phyloP scores from a whole-genome alignment of 2,329 filamentous ascomycete genomes.

The Leptographium flavum region DNA sequence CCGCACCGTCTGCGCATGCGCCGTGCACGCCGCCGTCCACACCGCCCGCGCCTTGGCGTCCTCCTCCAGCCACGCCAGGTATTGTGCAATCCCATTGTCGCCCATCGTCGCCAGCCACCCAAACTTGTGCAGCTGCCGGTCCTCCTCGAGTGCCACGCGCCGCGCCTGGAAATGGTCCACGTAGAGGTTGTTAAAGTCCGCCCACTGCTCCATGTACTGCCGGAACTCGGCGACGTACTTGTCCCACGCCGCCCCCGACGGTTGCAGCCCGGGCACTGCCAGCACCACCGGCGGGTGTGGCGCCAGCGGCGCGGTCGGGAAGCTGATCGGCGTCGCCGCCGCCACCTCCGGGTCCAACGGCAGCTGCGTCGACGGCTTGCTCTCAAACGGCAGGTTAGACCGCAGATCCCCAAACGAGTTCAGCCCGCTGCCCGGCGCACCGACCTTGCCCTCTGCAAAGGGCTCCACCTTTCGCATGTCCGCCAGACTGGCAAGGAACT shows the following conservation, averaged over 20 bases:
- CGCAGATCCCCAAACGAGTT: conserved; percentile 41
- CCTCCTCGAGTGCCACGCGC: conserved; percentile 25
- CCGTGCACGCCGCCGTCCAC: conserved; percentile 45
- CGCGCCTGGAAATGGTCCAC: conserved; percentile 41
- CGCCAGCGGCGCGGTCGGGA: conserved; percentile 34
- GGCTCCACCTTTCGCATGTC: conserved; percentile 44
- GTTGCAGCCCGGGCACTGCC: conserved; percentile 27
- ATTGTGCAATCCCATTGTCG: conserved; percentile 37
- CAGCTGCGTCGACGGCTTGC: conserved; percentile 21
- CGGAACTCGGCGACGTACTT: conserved; percentile 40
- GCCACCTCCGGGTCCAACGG: conserved; percentile 8
- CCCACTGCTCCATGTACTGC: conserved; percentile 37
- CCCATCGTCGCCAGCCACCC: conserved; percentile 28
- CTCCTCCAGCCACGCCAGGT: conserved; percentile 45
- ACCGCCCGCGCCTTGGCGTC: conserved; percentile 47
- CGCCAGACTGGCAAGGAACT: conserved; percentile 37
- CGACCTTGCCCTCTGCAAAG: conserved; percentile 26
- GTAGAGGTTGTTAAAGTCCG: conserved; percentile 35
- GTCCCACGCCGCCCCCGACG: conserved; percentile 28
- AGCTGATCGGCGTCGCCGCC: too few relatives aligned
- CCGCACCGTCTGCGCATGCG: conserved; percentile 43
- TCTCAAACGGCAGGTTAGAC: conserved; percentile 42
- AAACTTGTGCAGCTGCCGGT: conserved; percentile 25
- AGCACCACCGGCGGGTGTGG: conserved; percentile 32
- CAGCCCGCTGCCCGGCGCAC: conserved; percentile 23